Conservation (phyloP, 2,329 filamentous ascomycete species). For the Paecilomyces variotii region DNA sequence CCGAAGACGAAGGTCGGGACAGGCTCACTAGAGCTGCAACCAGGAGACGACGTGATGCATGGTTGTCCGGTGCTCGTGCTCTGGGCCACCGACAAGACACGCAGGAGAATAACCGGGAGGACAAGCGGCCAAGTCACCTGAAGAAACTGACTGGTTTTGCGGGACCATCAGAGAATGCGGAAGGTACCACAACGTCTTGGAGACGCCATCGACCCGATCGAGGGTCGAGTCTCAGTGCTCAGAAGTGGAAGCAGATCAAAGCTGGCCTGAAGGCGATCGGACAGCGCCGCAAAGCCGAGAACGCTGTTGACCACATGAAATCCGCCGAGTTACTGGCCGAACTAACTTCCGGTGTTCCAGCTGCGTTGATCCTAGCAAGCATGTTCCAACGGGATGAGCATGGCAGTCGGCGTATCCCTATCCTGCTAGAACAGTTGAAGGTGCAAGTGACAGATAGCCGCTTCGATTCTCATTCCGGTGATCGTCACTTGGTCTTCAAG, state of each 20-base stretch:
- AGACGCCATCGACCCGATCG: constrained; percentile 49
- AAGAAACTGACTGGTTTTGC: constrained; percentile 58
- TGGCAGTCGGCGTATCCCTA: constrained; percentile 87
- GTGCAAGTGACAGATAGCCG: constrained; percentile 77
- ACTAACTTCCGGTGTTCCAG: constrained; percentile 82
- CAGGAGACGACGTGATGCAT: constrained; percentile 54
- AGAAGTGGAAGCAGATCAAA: constrained; percentile 91
- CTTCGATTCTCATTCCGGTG: constrained; percentile 48
- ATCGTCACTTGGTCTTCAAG: constrained; percentile 75
- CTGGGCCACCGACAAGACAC: constrained; percentile 44
- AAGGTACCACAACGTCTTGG: constrained; percentile 54
- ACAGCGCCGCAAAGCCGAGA: constrained; percentile 73
- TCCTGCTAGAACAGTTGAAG: constrained; percentile 90
- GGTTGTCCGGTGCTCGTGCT: constrained; percentile 41
- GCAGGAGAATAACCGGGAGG: constrained; percentile 44
- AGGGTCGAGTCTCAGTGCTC: constrained; percentile 62
- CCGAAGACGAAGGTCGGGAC: constrained; percentile 67
- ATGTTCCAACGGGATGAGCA: constrained; percentile 98
- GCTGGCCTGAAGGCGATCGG: constrained; percentile 72
- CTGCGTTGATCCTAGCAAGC: constrained; percentile 86
- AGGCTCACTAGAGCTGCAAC: constrained; percentile 48
- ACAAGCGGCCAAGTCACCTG: constrained; percentile 54
- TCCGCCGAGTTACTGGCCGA: constrained; percentile 96
- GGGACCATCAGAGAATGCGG: constrained; percentile 54
- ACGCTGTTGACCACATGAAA: constrained; percentile 83